Base-by-base conservation (phyloP, 2,329 filamentous ascomycete species). In the Aspergillus fructus region DNA sequence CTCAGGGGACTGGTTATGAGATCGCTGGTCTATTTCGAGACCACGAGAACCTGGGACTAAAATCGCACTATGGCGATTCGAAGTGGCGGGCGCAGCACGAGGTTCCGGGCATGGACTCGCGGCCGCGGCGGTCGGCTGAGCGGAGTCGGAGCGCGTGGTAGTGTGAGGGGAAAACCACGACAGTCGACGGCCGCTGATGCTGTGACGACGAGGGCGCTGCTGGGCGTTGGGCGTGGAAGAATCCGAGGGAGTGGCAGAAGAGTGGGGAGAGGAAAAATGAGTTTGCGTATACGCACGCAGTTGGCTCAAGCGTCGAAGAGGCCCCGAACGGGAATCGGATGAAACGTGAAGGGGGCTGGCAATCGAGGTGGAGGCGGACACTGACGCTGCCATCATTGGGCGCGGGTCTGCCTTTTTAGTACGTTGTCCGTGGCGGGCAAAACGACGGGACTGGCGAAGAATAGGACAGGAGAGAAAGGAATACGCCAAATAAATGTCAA, bases 271-370 rank as follows among this genome's bases (percentile, higher is more conserved):
- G 47, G 63, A 63, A 57, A 66, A 60, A 59, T 70, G 67, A 53
- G 66, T 68, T 46, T 75, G 69, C 3, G 73, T 73, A 62, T 74
- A 74, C 41, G 72, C 67, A 55, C 74, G 71, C 55, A 77, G 67
- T 65, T 74, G 73, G 67, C 73, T 76, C 47, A 77, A 64, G 49
- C 75, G 72, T 46, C 74, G 73, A 58, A 76, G 67, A 54, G 70
- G 71, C 52, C 73, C 68, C 46, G 68, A 64, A 60, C 73, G 72
- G 66, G 59, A 58, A 54, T 74, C 71, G 57, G 71, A 60, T 56
- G 68, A 39, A 37, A 49, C 34, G 13, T 53, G 59, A 60, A 66
- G 53, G 61, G 60, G 62, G 58, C 58, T 57, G 50, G 69, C 64
- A 60, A 71, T 60, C 68, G 71, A 63, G 61, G 71, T 61, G 71